phyloP scores from a whole-genome alignment of 495 filamentous ascomycete species.

The Aspergillus egyptiacus region DNA sequence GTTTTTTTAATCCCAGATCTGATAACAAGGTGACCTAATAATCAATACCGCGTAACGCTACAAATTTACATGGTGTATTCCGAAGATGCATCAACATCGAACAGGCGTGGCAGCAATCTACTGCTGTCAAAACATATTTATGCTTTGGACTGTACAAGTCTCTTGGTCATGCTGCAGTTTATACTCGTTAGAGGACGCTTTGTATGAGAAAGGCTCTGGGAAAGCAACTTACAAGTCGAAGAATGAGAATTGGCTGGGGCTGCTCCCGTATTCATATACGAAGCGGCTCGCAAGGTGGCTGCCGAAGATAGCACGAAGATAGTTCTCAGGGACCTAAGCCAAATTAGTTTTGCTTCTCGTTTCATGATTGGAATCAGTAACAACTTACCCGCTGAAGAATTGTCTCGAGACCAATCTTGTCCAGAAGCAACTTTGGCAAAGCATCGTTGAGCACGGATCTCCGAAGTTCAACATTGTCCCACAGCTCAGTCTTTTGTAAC shows the following conservation, averaged over 20 bases:
- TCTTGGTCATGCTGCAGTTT: constrained; percentile 48
- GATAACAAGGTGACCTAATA: constrained; percentile 5
- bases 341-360: neutral
- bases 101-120: constrained; percentile 4
- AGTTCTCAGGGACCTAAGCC: constrained; percentile 75
- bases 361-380: neutral
- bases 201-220: neutral
- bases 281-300: constrained; percentile 92
- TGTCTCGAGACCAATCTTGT: constrained; percentile 84
- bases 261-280: constrained; percentile 89
- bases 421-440: constrained; percentile 72
- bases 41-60: constrained; percentile 20
- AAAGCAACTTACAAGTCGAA: constrained; percentile 80
- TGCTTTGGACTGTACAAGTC: constrained; percentile 33
- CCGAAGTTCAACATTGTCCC: constrained; percentile 75
- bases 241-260: constrained; percentile 94
- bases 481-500: constrained; percentile 84
- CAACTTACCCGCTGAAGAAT: constrained; percentile 69
- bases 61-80: constrained; percentile 15
- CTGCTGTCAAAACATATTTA: constrained; percentile 16
- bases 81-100: constrained; percentile 17
- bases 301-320: constrained; percentile 91
- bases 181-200: constrained; percentile 16
- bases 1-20: constrained; percentile 18
- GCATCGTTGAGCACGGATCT: constrained; percentile 77